Base-by-base conservation (phyloP, 805 yeast species). In the Starmerella tilneyi region DNA sequence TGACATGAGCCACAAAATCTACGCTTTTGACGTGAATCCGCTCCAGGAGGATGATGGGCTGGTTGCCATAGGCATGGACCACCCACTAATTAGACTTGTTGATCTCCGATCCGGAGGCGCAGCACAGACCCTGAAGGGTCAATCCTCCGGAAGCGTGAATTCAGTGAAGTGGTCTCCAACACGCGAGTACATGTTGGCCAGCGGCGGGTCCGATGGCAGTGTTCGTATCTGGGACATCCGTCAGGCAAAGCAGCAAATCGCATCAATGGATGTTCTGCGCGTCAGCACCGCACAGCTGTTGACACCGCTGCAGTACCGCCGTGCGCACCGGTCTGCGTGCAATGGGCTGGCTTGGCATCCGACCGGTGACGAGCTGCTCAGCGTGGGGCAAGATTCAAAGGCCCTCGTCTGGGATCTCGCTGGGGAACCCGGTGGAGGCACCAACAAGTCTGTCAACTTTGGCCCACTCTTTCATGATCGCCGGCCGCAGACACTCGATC, bases 201-300 rank as follows among this genome's bases (percentile, higher is more conserved):
- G 85, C 4, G 95, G 94, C 1, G 86, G 89, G 17, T 72, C 75
- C 15, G 84, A 81, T 54, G 96, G 96, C 0, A 79, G 79, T 37
- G 78, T 82, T 8, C 71, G 82, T 43, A 59, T 88, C 0, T 88
- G 96, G 96, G 97, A 88, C 59, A 72, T 85, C 9, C 64, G 97
- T 38, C 65, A 81, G 39, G 74, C 84, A 20, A 68, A 70, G 15
- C 72, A 81, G 28, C 79, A 84, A 55, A 61, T 84, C 20, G 70
- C 78, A 35, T 69, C 77, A 13, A 62, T 84, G 47, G 88, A 84
- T 57, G 66, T 76, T 67, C 61, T 69, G 32, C 63, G 71, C 15
- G 71, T 77, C 1, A 66, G 63, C 37, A 55, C 51, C 4, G 49
- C 44, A 41, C 52, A 57, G 30, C 48, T 53, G 17, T 53, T 55